Percentiles rank a stretch among this genome's conserved stretches.
phyloP scores from a whole-genome alignment of 2,329 filamentous ascomycete species.

The Aspergillus ustus region DNA sequence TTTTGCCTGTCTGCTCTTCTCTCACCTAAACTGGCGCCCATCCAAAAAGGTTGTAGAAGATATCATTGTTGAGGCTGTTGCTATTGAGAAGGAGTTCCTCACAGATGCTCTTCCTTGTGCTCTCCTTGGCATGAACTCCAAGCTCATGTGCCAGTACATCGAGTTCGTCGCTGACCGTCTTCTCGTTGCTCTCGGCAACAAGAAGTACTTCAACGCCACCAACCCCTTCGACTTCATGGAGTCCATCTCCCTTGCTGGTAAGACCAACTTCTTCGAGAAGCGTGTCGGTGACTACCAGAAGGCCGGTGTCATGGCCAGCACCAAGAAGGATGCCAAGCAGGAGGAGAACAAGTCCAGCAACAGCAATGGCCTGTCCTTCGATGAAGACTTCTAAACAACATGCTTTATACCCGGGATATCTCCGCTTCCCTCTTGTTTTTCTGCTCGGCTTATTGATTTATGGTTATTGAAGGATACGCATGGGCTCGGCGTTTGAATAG shows the following conservation, averaged over 20 bases:
- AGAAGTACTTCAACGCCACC: slow-evolving; percentile 87
- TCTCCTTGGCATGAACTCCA: slow-evolving; percentile 96
- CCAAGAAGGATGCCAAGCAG: slow-evolving; percentile 67
- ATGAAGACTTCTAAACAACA: slow-evolving; percentile 86
- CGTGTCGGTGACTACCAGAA: slow-evolving; percentile 99
- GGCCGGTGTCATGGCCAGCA: slow-evolving; percentile 95
- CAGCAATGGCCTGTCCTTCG: slow-evolving; percentile 82
- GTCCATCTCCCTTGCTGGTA: slow-evolving; percentile 97
- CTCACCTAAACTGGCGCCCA: slow-evolving; percentile 92
- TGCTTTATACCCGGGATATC: slow-evolving; percentile 27
- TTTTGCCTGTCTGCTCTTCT: slow-evolving; percentile 96
- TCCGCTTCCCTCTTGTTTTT: slow-evolving; percentile 22
- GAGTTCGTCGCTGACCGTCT: slow-evolving; percentile 98
- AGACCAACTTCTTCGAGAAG: slow-evolving; percentile 99
- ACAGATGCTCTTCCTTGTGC: slow-evolving; percentile 92
- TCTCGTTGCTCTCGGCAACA: slow-evolving; percentile 87
- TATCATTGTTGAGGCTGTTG: slow-evolving; percentile 92
- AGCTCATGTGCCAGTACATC: slow-evolving; percentile 99
- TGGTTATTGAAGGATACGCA: slow-evolving; percentile 37
- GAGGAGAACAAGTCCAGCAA: slow-evolving; percentile 50
- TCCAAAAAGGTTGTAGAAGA: slow-evolving; percentile 77
- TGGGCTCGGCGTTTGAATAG: slow-evolving; percentile 39
- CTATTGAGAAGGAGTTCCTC: slow-evolving; percentile 96
- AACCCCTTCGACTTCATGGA: slow-evolving; percentile 99
- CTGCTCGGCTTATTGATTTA: slow-evolving; percentile 34